Conservation (phyloP, 129 eudicot genomes). For the Erigeron canadensis region DNA sequence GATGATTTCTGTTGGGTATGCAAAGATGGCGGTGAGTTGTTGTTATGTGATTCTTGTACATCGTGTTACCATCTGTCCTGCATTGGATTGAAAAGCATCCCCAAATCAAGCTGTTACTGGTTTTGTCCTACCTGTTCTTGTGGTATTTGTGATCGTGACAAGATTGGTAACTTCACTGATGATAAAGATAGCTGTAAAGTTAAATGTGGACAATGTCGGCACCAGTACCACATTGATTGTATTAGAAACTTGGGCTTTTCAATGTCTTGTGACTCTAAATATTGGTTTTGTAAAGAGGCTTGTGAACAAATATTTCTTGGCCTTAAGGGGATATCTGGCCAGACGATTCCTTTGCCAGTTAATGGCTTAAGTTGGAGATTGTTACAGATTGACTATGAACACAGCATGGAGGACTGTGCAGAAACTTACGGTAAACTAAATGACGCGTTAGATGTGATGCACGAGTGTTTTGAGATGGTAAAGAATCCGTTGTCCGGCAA, state of each 20-base stretch:
- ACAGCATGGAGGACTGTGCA: slow-evolving; percentile 12
- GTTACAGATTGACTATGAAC: slow-evolving; percentile 36
- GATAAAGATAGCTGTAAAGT: slow-evolving; percentile 67
- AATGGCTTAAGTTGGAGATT: slow-evolving; percentile 65
- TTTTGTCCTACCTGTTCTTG: slow-evolving; percentile 85
- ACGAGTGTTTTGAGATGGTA: slow-evolving; percentile 68
- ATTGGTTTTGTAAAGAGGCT: slow-evolving; percentile 55
- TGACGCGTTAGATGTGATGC: slow-evolving; percentile 66
- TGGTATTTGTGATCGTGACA: slow-evolving; percentile 51
- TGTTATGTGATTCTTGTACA: slow-evolving; percentile 73
- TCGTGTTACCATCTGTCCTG: slow-evolving; percentile 68
- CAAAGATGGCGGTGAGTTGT: slow-evolving; percentile 51
- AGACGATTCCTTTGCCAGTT: slow-evolving; percentile 31
- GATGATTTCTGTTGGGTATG: slow-evolving; percentile 70
- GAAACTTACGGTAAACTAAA: slow-evolving; percentile 49
- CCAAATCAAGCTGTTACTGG: slow-evolving; percentile 43
- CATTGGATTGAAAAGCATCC: slow-evolving; percentile 48
- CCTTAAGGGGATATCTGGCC: slow-evolving; percentile 41
- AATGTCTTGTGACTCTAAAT: neutral
- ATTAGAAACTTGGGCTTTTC: slow-evolving; percentile 33
- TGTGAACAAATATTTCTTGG: slow-evolving; percentile 53
- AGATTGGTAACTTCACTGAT: slow-evolving; percentile 35
- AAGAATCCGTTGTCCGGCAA: slow-evolving; percentile 50
- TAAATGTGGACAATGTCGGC: too few species aligned
- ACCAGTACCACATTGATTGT: slow-evolving; percentile 62